Percentiles rank a stretch among this genome's conserved stretches.
phyloP scores from a whole-genome alignment of 176 grass and related monocot genomes.

The Aegilops speltoides region DNA sequence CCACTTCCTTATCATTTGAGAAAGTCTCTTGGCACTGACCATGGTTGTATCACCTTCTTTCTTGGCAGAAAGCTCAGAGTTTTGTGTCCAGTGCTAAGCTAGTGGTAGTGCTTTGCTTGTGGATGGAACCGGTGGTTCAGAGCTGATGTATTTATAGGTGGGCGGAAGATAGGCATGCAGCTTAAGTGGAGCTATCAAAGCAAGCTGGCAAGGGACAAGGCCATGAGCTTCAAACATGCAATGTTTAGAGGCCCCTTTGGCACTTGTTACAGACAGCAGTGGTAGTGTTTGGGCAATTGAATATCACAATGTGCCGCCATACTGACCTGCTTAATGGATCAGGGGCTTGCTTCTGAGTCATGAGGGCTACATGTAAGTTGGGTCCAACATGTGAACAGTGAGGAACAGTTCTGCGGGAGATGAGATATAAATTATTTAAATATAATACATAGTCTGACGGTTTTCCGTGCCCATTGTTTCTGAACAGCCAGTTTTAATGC shows the following conservation, averaged over 20 bases:
- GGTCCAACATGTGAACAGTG: neutral
- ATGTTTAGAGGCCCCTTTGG: slow-evolving; percentile 20
- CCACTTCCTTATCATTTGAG: slow-evolving; percentile 61
- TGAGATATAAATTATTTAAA: slow-evolving; percentile 1
- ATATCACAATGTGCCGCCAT: slow-evolving; percentile 14
- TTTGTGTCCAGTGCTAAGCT: slow-evolving; percentile 14
- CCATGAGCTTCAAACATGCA: slow-evolving; percentile 43
- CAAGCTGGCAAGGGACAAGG: slow-evolving; percentile 20
- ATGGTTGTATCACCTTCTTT: slow-evolving; percentile 32
- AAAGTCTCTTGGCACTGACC: slow-evolving; percentile 49
- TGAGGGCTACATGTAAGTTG: neutral
- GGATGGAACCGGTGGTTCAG: slow-evolving; percentile 10
- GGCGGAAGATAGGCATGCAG: neutral
- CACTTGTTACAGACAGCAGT: neutral
- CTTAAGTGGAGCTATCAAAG: slow-evolving; percentile 5
- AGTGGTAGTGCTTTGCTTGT: slow-evolving; percentile 9
- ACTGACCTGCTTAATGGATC: neutral
- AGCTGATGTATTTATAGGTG: slow-evolving; percentile 32
- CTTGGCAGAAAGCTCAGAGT: neutral
- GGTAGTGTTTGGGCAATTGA: neutral
- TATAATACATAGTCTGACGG: neutral
- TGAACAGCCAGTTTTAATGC: neutral
- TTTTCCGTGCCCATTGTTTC: neutral
- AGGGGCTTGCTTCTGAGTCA: neutral
- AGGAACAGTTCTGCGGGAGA: neutral